Evolutionary conservation across 2,329 filamentous ascomycete species (phyloP).

Genomic region (Curvularia sp.): DNA sequence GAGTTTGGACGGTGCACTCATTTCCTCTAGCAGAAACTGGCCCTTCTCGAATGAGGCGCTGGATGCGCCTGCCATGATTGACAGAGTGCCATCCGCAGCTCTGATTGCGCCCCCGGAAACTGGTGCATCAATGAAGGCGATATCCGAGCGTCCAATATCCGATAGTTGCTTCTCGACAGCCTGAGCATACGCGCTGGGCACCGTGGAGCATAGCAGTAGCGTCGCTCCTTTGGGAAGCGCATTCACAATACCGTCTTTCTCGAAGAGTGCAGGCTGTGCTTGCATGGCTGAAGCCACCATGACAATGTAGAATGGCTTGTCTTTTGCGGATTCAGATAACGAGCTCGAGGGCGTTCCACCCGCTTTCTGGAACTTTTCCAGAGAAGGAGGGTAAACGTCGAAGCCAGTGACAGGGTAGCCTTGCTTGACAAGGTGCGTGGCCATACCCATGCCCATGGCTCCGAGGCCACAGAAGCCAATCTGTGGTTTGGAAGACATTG

Average conservation of each 20-base stretch:
- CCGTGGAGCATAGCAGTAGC: constrained; percentile 74
- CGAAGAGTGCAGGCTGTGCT: constrained; percentile 70
- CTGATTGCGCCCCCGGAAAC: constrained; percentile 74
- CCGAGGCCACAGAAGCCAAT: constrained; percentile 77
- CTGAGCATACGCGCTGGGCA: constrained; percentile 70
- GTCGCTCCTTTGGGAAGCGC: constrained; percentile 64
- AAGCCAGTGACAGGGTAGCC: constrained; percentile 74
- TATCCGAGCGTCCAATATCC: constrained; percentile 64
- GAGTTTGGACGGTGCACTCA: constrained; percentile 68
- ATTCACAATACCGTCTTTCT: constrained; percentile 59
- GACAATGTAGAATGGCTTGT: constrained; percentile 68
- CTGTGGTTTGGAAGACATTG: constrained; percentile 53
- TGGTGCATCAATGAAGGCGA: constrained; percentile 73
- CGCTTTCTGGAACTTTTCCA: constrained; percentile 69
- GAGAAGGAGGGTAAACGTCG: constrained; percentile 72
- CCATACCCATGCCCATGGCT: constrained; percentile 85
- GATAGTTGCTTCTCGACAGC: constrained; percentile 65
- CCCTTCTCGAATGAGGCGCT: constrained; percentile 65
- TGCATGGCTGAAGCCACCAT: constrained; percentile 80
- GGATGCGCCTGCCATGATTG: constrained; percentile 74
- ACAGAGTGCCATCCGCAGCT: constrained; percentile 74
- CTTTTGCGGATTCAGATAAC: constrained; percentile 67
- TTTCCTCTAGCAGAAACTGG: constrained; percentile 65
- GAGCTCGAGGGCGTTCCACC: constrained; percentile 68
- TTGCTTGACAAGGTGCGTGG: constrained; percentile 72